Conservation (phyloP, 768 basidiomycete species). For the Stropharia rugosoannulata region DNA sequence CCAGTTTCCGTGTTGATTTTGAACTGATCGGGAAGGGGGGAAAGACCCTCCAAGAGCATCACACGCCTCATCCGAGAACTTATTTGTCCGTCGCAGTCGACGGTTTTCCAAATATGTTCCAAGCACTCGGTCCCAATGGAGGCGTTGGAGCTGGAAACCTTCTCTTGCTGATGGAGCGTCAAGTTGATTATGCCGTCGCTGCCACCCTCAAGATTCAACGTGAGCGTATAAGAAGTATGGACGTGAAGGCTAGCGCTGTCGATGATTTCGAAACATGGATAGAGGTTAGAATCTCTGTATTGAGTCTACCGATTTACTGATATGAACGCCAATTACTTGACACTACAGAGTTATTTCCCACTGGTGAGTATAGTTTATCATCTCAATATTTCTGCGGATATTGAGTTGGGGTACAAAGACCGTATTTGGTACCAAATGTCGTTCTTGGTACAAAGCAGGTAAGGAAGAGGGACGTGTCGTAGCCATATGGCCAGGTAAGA, state of each 20-base stretch:
- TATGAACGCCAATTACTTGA: neutral
- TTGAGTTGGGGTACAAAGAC: constrained; percentile 34
- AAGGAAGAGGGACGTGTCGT: constrained; percentile 57
- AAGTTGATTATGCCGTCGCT: constrained; percentile 55
- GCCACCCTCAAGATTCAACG: constrained; percentile 60
- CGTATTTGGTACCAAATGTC: constrained; percentile 56
- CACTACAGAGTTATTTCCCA: constrained; percentile 44
- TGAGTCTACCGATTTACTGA: neutral
- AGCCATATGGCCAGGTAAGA: constrained; percentile 58
- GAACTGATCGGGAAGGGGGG: constrained; percentile 55
- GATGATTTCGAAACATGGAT: constrained; percentile 62
- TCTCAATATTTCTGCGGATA: neutral
- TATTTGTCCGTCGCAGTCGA: constrained; percentile 61
- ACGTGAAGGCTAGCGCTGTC: constrained; percentile 57
- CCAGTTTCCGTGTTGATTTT: constrained; percentile 45
- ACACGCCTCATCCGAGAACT: constrained; percentile 51
- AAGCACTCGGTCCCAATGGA: constrained; percentile 55
- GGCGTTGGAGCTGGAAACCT: constrained; percentile 54
- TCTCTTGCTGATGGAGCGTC: constrained; percentile 52
- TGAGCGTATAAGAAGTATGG: constrained; percentile 62
- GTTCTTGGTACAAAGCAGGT: constrained; percentile 65
- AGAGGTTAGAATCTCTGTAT: constrained; percentile 35
- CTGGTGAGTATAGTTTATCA: constrained; percentile 25
- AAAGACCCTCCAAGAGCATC: constrained; percentile 49
- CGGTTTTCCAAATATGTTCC: constrained; percentile 72